These are phyloP conservation scores for Colletotrichum horii DNA, from an alignment of 2,329 filamentous ascomycete species.

Conservation along the genomic window DNA sequence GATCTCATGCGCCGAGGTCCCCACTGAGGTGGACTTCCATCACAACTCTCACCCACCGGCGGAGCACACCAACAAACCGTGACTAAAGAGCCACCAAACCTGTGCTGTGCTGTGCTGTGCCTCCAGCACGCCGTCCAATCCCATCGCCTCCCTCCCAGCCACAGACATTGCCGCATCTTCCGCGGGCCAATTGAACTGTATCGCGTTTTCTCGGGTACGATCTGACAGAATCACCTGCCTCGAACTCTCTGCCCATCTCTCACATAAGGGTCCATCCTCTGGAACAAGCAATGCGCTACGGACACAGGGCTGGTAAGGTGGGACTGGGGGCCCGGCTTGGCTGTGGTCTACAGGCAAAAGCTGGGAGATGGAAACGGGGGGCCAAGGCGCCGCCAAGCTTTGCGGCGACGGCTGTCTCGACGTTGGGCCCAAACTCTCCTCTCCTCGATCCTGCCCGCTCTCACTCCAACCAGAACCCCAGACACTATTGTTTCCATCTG, in stretches of 20 bases:
- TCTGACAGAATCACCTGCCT: neutral
- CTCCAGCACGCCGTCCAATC: neutral
- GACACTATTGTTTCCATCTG: neutral
- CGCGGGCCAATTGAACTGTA: neutral
- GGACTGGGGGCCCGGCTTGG: neutral
- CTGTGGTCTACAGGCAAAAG: neutral
- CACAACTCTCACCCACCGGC: neutral
- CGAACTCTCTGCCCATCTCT: neutral
- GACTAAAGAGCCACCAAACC: neutral
- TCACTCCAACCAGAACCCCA: neutral
- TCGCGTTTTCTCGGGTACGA: neutral
- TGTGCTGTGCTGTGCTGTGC: neutral
- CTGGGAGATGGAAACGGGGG: neutral
- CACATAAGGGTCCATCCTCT: neutral
- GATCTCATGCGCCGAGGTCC: neutral
- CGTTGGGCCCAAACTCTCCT: conserved; percentile 16
- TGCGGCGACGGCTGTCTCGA: conserved; percentile 21
- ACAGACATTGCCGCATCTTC: neutral
- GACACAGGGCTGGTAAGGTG: neutral
- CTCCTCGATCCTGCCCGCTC: neutral
- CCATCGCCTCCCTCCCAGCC: neutral
- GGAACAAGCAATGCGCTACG: neutral
- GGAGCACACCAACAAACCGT: neutral
- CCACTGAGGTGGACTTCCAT: neutral
- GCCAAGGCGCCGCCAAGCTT: conserved; percentile 16